Evolutionary conservation across 345 rosid genomes (phyloP), one percentile per base, ranked within the genome.

Genomic region (Hibiscus tridactylites): DNA sequence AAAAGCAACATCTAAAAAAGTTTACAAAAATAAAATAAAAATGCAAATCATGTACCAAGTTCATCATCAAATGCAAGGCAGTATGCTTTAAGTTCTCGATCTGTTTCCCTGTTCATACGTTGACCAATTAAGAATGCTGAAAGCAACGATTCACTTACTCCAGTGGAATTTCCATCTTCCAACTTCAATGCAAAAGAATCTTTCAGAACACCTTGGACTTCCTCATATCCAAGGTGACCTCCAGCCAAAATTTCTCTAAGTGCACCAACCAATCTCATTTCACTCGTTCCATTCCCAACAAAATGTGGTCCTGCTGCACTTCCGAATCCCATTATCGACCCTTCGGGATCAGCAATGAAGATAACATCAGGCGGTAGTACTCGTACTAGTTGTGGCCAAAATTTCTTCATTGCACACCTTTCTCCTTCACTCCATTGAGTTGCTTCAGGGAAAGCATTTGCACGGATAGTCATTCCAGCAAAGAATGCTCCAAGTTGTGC

Each of bases 361-460:
- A 90, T 83, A 46, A 94, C 90, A 86, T 91, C 97, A 46, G 91
- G 85, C 61, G 96, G 93, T 42, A 94, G 79, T 3, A 60, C 88
- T 24, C 93, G 87, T 76, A 78, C 87, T 33, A 94, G 78, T 49
- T 80, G 83, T 0, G 97, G 98, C 96, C 97, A 94, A 78, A 90
- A 86, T 46, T 71, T 81, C 80, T 78, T 81, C 88, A 90, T 83
- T 0, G 97, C 98, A 1, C 80, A 78, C 81, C 78, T 88, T 68
- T 94, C 99, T 46, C 97, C 97, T 82, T 92, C 92, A 61, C 96
- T 94, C 99, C 99, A 94, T 62, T 90, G 97, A 24, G 99, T 94
- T 59, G 88, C 88, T 75, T 92, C 92, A 0, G 97, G 97, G 79
- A 94, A 91, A n/a, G 84, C 85, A 82, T 89, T 92, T 13, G 93